A percentile compares a stretch with the other conserved stretches of the same genome.
phyloP scores from a whole-genome alignment of 2,329 filamentous ascomycete genomes.

The Fusarium temperatum region DNA sequence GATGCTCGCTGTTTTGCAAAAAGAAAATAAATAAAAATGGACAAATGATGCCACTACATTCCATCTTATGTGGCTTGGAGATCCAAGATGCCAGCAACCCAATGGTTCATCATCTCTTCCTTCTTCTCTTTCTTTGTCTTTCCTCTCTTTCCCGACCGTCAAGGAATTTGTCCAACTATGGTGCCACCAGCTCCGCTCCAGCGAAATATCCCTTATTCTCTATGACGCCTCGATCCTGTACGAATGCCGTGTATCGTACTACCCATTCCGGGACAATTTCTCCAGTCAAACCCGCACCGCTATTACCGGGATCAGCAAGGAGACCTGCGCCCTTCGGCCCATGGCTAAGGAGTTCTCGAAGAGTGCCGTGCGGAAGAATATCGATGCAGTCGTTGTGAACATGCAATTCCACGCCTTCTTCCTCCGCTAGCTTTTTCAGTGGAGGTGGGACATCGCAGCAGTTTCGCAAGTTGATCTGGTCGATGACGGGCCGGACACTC shows the following conservation, averaged over 20 bases:
- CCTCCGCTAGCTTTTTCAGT: slow-evolving; percentile 83
- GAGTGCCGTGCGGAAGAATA: slow-evolving; percentile 84
- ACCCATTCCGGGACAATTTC: slow-evolving; percentile 93
- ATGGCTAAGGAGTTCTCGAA: slow-evolving; percentile 82
- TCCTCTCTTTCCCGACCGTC: not conserved
- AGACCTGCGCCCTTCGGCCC: slow-evolving; percentile 78
- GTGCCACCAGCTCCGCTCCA: slow-evolving; percentile 72
- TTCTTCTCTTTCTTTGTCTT: not conserved
- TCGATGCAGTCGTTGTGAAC: slow-evolving; percentile 96
- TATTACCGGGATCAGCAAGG: slow-evolving; percentile 67
- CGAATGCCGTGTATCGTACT: slow-evolving; percentile 95
- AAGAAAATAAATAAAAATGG: slow-evolving; percentile 30
- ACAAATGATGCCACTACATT: slow-evolving; percentile 26
- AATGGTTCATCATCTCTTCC: not conserved
- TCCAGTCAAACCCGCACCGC: slow-evolving; percentile 70
- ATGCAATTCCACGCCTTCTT: slow-evolving; percentile 83
- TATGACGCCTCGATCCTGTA: slow-evolving; percentile 91
- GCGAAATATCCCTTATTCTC: slow-evolving; percentile 99
- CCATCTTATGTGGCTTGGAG: slow-evolving; percentile 22
- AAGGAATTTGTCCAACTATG: slow-evolving; percentile 26
- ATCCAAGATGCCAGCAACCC: slow-evolving; percentile 18
- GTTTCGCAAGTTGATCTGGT: slow-evolving; percentile 96
- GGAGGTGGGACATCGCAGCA: slow-evolving; percentile 96
- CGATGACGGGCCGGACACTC: slow-evolving; percentile 78
- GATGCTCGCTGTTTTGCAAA: slow-evolving; percentile 48